phyloP scores from a whole-genome alignment of 75 land plant genomes.

The Sequoia sempervirens region DNA sequence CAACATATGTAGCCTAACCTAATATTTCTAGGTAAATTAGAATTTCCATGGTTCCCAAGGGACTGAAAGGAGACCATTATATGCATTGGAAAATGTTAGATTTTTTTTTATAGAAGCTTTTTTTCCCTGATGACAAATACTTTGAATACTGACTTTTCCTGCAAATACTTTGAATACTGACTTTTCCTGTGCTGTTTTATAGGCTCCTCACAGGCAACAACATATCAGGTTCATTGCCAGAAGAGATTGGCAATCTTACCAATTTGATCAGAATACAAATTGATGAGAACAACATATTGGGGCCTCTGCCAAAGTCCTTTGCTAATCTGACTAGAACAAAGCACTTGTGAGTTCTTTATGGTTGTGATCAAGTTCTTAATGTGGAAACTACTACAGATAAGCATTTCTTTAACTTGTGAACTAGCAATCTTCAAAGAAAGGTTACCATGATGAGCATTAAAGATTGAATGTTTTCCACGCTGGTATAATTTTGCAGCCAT shows the following conservation, averaged over 20 bases:
- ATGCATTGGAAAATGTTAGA: neutral
- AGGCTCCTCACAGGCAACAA: constrained; percentile 81
- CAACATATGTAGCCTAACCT: neutral
- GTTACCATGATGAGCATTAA: too few relatives aligned
- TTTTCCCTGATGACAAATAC: neutral
- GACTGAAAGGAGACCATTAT: neutral
- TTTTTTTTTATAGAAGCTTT: neutral
- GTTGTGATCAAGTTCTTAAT: neutral
- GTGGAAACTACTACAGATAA: neutral
- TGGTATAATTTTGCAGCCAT: constrained; percentile 42
- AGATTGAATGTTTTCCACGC: neutral
- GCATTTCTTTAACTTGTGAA: neutral
- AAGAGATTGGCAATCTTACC: constrained; percentile 66
- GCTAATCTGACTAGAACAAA: constrained; percentile 38
- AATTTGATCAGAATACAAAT: constrained; percentile 65
- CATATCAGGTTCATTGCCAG: constrained; percentile 65
- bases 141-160: neutral
- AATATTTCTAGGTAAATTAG: neutral
- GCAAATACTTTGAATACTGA: neutral
- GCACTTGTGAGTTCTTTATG: constrained; percentile 55
- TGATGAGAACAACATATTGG: constrained; percentile 72
- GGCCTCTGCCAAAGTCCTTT: constrained; percentile 65
- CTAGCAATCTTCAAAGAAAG: neutral
- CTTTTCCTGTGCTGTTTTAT: constrained; percentile 14
- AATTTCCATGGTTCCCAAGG: neutral